phyloP scores from a whole-genome alignment of 2,329 filamentous ascomycete genomes.

The Ophiosphaerella korrae region DNA sequence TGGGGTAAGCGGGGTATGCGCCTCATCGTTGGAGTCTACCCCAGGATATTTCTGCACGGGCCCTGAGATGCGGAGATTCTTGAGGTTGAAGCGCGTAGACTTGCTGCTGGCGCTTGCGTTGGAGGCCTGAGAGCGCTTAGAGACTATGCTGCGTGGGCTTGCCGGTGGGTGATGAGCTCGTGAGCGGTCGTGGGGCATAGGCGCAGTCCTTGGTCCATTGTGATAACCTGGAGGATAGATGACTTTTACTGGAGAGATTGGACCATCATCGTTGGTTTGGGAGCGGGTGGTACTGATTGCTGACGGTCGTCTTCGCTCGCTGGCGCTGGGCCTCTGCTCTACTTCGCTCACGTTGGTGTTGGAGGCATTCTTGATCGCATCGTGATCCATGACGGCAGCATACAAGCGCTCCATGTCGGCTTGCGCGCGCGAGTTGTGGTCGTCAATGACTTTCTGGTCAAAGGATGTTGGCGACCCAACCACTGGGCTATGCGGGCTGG shows the following conservation, averaged over 20 bases:
- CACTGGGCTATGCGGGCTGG: conserved; percentile 44
- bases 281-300: conserved; percentile 37
- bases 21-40: conserved; percentile 52
- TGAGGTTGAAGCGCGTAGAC: conserved; percentile 54
- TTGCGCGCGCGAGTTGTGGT: conserved; percentile 75
- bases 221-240: conserved; percentile 53
- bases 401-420: conserved; percentile 89
- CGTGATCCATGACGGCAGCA: conserved; percentile 88
- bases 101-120: conserved; percentile 45
- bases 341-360: conserved; percentile 33
- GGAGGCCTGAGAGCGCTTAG: conserved; percentile 42
- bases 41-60: conserved; percentile 55
- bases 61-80: conserved; percentile 63
- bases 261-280: conserved; percentile 35
- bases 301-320: conserved; percentile 27
- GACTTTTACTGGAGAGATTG: conserved; percentile 51
- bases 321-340: conserved; percentile 12
- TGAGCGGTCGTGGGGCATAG: conserved; percentile 22
- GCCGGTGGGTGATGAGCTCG: conserved; percentile 26
- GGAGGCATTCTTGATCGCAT: conserved; percentile 58
- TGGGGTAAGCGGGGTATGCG: conserved; percentile 60
- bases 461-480: conserved; percentile 70
- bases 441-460: conserved; percentile 75
- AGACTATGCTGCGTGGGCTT: conserved; percentile 44
- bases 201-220: conserved; percentile 32